Percentiles rank a stretch among this genome's conserved stretches.
phyloP scores from a whole-genome alignment of 352 stramenopile genomes.

The Blastocystis sp. region DNA sequence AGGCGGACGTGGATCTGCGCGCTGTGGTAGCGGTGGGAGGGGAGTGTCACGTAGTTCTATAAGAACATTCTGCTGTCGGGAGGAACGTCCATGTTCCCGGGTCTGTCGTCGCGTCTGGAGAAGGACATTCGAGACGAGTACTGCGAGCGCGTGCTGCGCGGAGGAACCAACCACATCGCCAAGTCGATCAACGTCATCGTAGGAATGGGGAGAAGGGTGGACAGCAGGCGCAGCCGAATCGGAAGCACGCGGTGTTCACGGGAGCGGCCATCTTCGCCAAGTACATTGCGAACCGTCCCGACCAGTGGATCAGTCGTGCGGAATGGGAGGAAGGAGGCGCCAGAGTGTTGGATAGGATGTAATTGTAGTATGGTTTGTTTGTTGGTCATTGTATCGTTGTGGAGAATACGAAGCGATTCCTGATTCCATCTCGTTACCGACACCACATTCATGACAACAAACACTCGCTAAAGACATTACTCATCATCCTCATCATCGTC shows the following conservation, averaged over 20 bases:
- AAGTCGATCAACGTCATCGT: conserved; percentile 67
- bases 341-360: conserved; percentile 59
- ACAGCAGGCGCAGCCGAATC: conserved; percentile 76
- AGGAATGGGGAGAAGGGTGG: not conserved
- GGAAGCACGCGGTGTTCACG: conserved; percentile 87
- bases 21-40: conserved; percentile 56
- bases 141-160: conserved; percentile 73
- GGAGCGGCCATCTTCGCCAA: conserved; percentile 81
- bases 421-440: not conserved
- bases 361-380: not conserved
- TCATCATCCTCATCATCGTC: conserved; percentile 87
- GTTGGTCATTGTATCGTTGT: too few species aligned
- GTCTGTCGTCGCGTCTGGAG: conserved; percentile 78
- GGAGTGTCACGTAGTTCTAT: conserved; percentile 87
- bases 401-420: too few species aligned
- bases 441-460: not conserved
- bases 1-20: conserved; percentile 70
- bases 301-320: conserved; percentile 83
- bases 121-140: conserved; percentile 78
- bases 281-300: conserved; percentile 80
- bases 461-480: not conserved
- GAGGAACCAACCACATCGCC: conserved; percentile 57
- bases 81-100: conserved; percentile 86
- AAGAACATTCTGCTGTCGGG: conserved; percentile 86
- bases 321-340: conserved; percentile 85